Evolutionary conservation across 257 asterid species (phyloP).

Genomic region (Plantago ovata): DNA sequence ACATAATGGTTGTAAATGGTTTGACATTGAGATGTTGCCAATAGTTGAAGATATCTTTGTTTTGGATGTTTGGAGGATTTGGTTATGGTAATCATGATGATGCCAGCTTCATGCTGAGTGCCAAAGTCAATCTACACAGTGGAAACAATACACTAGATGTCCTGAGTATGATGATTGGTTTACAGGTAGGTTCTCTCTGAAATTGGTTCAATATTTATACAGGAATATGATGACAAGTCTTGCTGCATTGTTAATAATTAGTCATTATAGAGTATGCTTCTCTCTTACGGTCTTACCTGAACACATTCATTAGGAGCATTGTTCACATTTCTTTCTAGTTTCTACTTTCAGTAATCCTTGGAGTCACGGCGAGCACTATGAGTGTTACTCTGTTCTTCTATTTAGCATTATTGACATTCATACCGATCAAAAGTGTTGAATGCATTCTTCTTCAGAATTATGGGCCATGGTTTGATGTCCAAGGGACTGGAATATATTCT

Average conservation of each 20-base stretch:
- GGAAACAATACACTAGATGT: slow-evolving; percentile 62
- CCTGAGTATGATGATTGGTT: slow-evolving; percentile 72
- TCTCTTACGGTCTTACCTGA: no score
- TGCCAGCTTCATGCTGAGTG: slow-evolving; percentile 43
- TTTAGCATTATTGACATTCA: no score
- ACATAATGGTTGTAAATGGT: not conserved
- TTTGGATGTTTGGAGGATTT: slow-evolving; percentile 39
- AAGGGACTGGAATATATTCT: slow-evolving; percentile 61
- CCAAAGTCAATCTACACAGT: slow-evolving; percentile 35
- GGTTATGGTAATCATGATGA: slow-evolving; percentile 69
- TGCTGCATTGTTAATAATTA: not conserved
- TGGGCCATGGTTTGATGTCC: slow-evolving; percentile 78
- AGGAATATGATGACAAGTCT: no score
- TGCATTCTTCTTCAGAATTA: slow-evolving; percentile 45
- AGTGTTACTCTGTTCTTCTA: not conserved
- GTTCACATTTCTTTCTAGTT: not conserved
- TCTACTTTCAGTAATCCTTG: not conserved
- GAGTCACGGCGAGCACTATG: not conserved
- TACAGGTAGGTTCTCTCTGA: slow-evolving; percentile 43
- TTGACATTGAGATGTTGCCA: not conserved
- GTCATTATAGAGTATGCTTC: no score
- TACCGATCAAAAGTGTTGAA: no score
- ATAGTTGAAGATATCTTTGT: not conserved
- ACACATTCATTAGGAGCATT: no score
- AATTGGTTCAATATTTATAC: not conserved